Evolutionary conservation across 441 rosid genomes (phyloP).

Genomic region (Populus hybrid): DNA sequence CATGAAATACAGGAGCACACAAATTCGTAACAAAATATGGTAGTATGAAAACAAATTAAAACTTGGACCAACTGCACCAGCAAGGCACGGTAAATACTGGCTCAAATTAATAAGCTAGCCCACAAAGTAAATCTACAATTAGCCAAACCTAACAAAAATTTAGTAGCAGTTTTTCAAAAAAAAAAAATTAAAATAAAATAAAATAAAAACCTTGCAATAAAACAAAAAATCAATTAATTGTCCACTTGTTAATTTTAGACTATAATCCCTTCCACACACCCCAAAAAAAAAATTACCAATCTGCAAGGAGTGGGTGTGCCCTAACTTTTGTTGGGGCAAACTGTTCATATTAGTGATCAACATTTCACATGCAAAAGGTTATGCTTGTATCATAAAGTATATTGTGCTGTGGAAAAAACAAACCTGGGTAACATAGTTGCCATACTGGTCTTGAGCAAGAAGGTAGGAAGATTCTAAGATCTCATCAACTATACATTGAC

Average conservation of each 20-base stretch:
- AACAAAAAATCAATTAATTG: neutral
- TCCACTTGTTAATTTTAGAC: neutral
- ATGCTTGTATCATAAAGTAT: neutral
- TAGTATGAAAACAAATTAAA: neutral
- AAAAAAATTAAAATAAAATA: too few species aligned
- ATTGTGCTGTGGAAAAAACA: slow-evolving; percentile 3
- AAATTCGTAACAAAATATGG: neutral
- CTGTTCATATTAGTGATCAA: neutral
- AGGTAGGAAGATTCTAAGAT: slow-evolving; percentile 71
- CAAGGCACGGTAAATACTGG: neutral
- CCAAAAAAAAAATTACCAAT: neutral
- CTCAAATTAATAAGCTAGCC: neutral
- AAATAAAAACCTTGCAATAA: too few species aligned
- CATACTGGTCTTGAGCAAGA: slow-evolving; percentile 99
- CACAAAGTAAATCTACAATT: neutral
- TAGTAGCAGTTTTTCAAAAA: neutral
- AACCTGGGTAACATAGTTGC: slow-evolving; percentile 98
- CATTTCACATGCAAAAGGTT: neutral
- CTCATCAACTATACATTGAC: slow-evolving; percentile 87
- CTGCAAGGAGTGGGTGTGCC: neutral
- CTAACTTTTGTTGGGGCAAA: neutral
- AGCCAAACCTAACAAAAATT: neutral
- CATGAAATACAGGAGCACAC: neutral
- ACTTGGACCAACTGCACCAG: neutral
- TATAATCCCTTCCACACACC: neutral